Conservation (phyloP, 345 rosid species). For the Zanthoxylum bungeanum region DNA sequence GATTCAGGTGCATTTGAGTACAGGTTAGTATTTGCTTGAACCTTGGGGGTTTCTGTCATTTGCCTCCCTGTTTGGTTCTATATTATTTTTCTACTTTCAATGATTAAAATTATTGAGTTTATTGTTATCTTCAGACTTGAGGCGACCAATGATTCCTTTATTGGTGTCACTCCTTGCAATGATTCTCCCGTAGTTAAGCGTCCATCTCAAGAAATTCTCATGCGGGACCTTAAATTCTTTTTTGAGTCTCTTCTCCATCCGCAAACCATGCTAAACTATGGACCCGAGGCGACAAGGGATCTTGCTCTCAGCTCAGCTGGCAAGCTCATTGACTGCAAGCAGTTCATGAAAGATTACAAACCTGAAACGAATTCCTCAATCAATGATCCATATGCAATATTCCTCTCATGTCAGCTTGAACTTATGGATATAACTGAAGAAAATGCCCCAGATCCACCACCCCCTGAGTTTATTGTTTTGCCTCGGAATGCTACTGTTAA, state of each 20-base stretch:
- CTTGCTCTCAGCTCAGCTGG: constrained; percentile 35
- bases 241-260: constrained; percentile 46
- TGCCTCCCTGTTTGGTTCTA: not conserved
- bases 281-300: constrained; percentile 26
- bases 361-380: constrained; percentile 18
- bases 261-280: constrained; percentile 28
- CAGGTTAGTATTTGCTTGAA: constrained; percentile 50
- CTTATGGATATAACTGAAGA: constrained; percentile 33
- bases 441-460: constrained; percentile 26
- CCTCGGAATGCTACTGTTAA: constrained; percentile 40
- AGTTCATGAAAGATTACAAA: constrained; percentile 55
- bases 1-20: constrained; percentile 48
- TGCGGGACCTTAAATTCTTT: constrained; percentile 47
- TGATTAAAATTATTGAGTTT: not conserved
- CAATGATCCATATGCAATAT: constrained; percentile 14
- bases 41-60: no score
- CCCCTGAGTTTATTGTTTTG: constrained; percentile 43
- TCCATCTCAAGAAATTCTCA: constrained; percentile 47
- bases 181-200: constrained; percentile 22
- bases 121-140: constrained; percentile 52
- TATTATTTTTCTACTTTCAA: not conserved
- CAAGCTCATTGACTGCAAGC: constrained; percentile 76
- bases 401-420: constrained; percentile 47
- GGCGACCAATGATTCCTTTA: constrained; percentile 28
- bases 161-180: not conserved